Evolutionary conservation across 2,329 filamentous ascomycete genomes (phyloP).

Genomic region (Cytospora mali): DNA sequence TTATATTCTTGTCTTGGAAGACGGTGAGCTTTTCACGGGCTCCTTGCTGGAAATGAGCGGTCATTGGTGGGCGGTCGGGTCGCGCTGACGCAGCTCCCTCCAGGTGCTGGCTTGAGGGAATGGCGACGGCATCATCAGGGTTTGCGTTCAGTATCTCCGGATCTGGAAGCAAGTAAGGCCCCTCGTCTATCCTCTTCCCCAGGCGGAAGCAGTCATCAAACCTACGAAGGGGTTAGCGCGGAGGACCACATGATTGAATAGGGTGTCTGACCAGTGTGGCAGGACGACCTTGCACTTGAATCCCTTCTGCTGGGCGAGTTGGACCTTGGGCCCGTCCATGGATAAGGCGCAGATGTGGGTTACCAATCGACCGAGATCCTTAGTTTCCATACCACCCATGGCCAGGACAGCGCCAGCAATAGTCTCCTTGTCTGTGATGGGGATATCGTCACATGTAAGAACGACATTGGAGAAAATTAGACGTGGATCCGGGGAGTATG

Average conservation of each 20-base stretch:
- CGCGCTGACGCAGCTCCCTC: slow-evolving; percentile 64
- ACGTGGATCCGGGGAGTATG: slow-evolving; percentile 86
- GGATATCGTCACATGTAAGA: slow-evolving; percentile 82
- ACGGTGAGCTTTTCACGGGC: slow-evolving; percentile 63
- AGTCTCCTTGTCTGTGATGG: slow-evolving; percentile 83
- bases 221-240: slow-evolving; percentile 52
- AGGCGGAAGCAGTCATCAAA: slow-evolving; percentile 96
- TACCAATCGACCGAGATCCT: slow-evolving; percentile 70
- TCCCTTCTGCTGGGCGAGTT: slow-evolving; percentile 63
- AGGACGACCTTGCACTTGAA: slow-evolving; percentile 81
- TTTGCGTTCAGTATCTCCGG: slow-evolving; percentile 74
- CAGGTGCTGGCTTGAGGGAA: slow-evolving; percentile 62
- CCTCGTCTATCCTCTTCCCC: slow-evolving; percentile 86
- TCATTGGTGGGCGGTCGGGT: slow-evolving; percentile 41
- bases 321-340: slow-evolving; percentile 72
- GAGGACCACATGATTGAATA: not conserved
- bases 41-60: slow-evolving; percentile 41
- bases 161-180: slow-evolving; percentile 82
- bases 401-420: slow-evolving; percentile 89
- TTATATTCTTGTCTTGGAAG: slow-evolving; percentile 76
- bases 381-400: slow-evolving; percentile 80
- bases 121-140: slow-evolving; percentile 57
- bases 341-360: slow-evolving; percentile 89
- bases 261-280: slow-evolving; percentile 75
- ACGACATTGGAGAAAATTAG: slow-evolving; percentile 87